Conservation (phyloP, 495 filamentous ascomycete genomes). For the Penicillium taxi region DNA sequence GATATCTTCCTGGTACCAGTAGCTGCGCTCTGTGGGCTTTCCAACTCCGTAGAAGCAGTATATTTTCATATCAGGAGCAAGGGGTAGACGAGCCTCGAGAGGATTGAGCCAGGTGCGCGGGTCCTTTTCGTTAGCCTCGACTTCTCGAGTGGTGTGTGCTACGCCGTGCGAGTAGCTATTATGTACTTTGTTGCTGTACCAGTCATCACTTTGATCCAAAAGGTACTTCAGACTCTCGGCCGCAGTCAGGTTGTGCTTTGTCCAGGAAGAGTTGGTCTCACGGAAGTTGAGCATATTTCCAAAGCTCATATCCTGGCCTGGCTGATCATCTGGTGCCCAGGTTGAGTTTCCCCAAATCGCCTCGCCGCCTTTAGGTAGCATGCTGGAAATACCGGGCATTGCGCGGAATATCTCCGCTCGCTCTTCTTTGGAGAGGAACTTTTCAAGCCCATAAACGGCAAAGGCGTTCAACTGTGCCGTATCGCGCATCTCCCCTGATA, state of each 20-base stretch:
- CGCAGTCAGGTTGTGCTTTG: constrained; percentile 70
- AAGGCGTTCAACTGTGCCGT: constrained; percentile 97
- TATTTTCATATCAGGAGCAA: constrained; percentile 86
- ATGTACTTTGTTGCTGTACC: constrained; percentile 69
- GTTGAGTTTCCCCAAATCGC: constrained; percentile 88
- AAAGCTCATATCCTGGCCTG: constrained; percentile 60
- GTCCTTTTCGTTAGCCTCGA: constrained; percentile 78
- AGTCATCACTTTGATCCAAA: constrained; percentile 65
- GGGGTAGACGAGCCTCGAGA: constrained; percentile 78
- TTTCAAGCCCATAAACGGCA: constrained; percentile 93
- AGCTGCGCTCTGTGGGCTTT: constrained; percentile 84
- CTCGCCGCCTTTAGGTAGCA: constrained; percentile 93
- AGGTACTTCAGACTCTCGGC: constrained; percentile 70
- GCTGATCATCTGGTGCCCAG: constrained; percentile 83
- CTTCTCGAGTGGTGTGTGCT: constrained; percentile 69
- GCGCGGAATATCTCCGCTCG: constrained; percentile 89
- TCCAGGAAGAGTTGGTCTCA: constrained; percentile 54
- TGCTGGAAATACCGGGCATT: constrained; percentile 93
- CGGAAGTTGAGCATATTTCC: constrained; percentile 85
- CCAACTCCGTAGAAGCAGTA: constrained; percentile 96
- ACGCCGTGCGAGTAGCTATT: constrained; percentile 81
- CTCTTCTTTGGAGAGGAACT: constrained; percentile 84
- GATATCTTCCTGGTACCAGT: constrained; percentile 76
- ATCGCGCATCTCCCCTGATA: constrained; percentile 97
- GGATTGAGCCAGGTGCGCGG: constrained; percentile 91